A percentile compares a stretch with the other conserved stretches of the same genome.
These are phyloP conservation scores for Aureobasidium mangrovei DNA, from an alignment of 2,329 filamentous ascomycete species.

Conservation along the genomic window DNA sequence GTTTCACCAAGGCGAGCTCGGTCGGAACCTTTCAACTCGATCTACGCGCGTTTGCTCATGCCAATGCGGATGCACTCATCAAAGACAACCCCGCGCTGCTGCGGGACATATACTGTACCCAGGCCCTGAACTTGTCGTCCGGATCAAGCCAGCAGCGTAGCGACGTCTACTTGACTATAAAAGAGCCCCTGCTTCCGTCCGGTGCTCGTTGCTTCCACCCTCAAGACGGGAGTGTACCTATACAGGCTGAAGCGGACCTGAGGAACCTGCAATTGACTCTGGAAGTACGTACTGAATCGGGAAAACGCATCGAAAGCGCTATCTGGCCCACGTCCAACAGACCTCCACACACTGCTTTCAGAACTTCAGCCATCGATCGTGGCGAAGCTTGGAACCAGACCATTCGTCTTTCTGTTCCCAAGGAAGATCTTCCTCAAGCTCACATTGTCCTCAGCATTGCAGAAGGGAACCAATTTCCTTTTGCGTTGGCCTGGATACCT, in stretches of 20 bases:
- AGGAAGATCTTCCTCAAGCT: conserved; percentile 69
- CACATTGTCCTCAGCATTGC: conserved; percentile 87
- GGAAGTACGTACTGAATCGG: conserved; percentile 71
- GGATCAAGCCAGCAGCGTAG: conserved; percentile 81
- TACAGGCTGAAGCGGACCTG: conserved; percentile 56
- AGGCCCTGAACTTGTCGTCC: conserved; percentile 87
- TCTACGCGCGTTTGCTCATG: conserved; percentile 65
- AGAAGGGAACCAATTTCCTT: conserved; percentile 77
- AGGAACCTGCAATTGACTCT: conserved; percentile 78
- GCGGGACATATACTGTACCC: conserved; percentile 69
- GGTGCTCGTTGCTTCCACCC: conserved; percentile 56
- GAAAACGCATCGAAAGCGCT: conserved; percentile 77
- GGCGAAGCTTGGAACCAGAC: conserved; percentile 84
- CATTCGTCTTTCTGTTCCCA: conserved; percentile 67
- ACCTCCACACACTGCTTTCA: conserved; percentile 72
- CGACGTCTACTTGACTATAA: conserved; percentile 88
- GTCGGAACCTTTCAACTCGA: conserved; percentile 55
- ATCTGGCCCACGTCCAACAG: conserved; percentile 82
- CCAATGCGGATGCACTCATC: conserved; percentile 72
- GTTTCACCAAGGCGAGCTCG: conserved; percentile 42
- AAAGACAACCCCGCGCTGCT: conserved; percentile 81
- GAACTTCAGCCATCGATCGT: conserved; percentile 69
- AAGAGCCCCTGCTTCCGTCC: conserved; percentile 66
- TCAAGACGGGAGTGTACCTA: conserved; percentile 70
- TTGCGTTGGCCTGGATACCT: conserved; percentile 86